Evolutionary conservation across 805 yeast species (phyloP).

Genomic region (Naumovozyma baii): DNA sequence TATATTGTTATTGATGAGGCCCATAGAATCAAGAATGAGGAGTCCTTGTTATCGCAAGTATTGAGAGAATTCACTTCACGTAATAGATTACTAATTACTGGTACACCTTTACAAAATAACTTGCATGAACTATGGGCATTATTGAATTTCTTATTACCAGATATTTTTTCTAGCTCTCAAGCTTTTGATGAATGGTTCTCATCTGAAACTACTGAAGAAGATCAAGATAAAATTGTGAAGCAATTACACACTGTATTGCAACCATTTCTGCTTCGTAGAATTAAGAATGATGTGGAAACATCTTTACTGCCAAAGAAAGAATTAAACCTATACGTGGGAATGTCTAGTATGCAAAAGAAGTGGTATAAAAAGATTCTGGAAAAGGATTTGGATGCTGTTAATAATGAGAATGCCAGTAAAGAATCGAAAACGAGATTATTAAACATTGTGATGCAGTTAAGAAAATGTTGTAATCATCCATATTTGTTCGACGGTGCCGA

Average conservation of each 20-base stretch:
- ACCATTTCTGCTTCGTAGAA: constrained; percentile 68
- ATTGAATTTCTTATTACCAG: constrained; percentile 66
- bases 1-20: constrained; percentile 74
- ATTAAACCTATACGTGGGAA: constrained; percentile 61
- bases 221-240: constrained; percentile 45
- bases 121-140: constrained; percentile 77
- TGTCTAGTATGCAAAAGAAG: constrained; percentile 66
- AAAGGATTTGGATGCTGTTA: constrained; percentile 76
- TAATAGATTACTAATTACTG: constrained; percentile 65
- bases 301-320: constrained; percentile 69
- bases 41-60: constrained; percentile 61
- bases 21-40: constrained; percentile 73
- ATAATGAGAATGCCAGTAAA: constrained; percentile 63
- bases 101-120: constrained; percentile 77
- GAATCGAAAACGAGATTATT: constrained; percentile 69
- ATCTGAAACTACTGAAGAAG: constrained; percentile 32
- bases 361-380: constrained; percentile 74
- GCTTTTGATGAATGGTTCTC: constrained; percentile 72
- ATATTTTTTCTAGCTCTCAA: constrained; percentile 65
- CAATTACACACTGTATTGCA: constrained; percentile 67
- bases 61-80: constrained; percentile 62
- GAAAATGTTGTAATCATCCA: constrained; percentile 82
- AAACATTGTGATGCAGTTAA: constrained; percentile 75
- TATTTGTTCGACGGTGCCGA: constrained; percentile 81
- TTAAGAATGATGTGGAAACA: constrained; percentile 71